Conservation (phyloP, 352 stramenopile genomes). For the Globisporangium paroecandrum region DNA sequence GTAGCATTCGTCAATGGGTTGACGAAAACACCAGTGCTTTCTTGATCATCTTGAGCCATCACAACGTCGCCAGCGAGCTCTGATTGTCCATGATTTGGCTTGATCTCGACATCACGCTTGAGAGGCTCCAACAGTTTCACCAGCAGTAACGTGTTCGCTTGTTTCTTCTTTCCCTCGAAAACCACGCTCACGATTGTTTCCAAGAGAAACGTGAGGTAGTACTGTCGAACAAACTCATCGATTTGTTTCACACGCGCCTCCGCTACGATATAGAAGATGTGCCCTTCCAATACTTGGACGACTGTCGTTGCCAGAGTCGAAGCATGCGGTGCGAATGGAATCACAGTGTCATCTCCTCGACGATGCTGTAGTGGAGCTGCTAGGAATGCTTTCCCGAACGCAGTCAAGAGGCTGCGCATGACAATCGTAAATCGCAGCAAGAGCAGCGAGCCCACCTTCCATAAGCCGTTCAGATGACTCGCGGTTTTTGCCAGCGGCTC, state of each 20-base stretch:
- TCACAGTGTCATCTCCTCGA: slow-evolving; percentile 54
- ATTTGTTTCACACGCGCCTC: slow-evolving; percentile 38
- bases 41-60: slow-evolving; percentile 26
- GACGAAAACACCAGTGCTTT: slow-evolving; percentile 8
- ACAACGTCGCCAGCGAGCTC: slow-evolving; percentile 23
- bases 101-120: slow-evolving; percentile 16
- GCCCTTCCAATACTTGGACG: slow-evolving; percentile 38
- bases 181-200: slow-evolving; percentile 72
- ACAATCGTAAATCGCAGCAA: slow-evolving; percentile 76
- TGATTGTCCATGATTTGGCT: background rate
- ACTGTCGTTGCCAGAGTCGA: slow-evolving; percentile 40
- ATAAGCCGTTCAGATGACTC: slow-evolving; percentile 35
- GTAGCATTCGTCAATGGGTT: slow-evolving; percentile 22
- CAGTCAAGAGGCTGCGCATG: slow-evolving; percentile 57
- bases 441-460: slow-evolving; percentile 78
- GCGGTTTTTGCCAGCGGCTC: background rate
- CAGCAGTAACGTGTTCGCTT: slow-evolving; percentile 70
- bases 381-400: slow-evolving; percentile 69
- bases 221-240: slow-evolving; percentile 63
- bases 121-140: slow-evolving; percentile 56
- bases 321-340: slow-evolving; percentile 60
- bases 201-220: slow-evolving; percentile 74
- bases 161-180: slow-evolving; percentile 77
- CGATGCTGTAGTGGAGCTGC: slow-evolving; percentile 58
- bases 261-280: slow-evolving; percentile 54